Evolutionary conservation across 2,329 filamentous ascomycete genomes (phyloP).

Genomic region (Cladosporium sp.): DNA sequence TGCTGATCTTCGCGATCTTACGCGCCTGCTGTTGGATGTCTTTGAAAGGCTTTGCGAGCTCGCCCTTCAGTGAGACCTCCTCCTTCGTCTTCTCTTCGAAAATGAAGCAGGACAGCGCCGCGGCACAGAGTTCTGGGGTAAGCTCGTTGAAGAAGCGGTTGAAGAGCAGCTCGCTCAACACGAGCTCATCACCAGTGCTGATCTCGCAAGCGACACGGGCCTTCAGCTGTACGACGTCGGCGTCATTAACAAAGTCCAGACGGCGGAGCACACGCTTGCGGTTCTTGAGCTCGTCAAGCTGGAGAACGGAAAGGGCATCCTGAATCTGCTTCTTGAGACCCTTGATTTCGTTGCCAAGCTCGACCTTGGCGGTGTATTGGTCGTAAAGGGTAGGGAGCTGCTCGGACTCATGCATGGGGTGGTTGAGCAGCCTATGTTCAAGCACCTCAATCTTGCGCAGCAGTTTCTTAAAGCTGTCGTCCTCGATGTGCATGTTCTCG

Average conservation of each 20-base stretch:
- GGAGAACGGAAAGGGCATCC: constrained; percentile 79
- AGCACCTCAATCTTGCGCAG: constrained; percentile 93
- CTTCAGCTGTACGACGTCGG: constrained; percentile 93
- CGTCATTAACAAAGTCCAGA: constrained; percentile 91
- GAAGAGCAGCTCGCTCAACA: constrained; percentile 89
- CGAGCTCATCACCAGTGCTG: constrained; percentile 89
- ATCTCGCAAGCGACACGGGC: constrained; percentile 97
- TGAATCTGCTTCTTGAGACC: constrained; percentile 80
- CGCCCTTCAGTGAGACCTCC: constrained; percentile 66
- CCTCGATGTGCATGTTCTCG: constrained; percentile 91
- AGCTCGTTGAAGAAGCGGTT: constrained; percentile 98
- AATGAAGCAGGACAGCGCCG: constrained; percentile 88
- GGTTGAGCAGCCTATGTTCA: constrained; percentile 81
- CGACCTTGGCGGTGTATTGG: constrained; percentile 78
- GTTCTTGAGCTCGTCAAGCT: constrained; percentile 93
- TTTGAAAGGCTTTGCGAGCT: constrained; percentile 77
- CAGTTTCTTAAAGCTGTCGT: constrained; percentile 89
- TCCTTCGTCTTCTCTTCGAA: constrained; percentile 94
- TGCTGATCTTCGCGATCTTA: constrained; percentile 85
- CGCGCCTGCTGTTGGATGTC: constrained; percentile 85
- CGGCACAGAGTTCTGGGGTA: constrained; percentile 78
- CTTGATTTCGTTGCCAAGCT: constrained; percentile 74
- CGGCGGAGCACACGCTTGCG: constrained; percentile 92
- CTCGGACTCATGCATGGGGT: constrained; percentile 87
- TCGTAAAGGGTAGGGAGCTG: constrained; percentile 79